A percentile compares a stretch with the other conserved stretches of the same genome.
Conservation (phyloP, 371 early-diverging fungal species). For the Mortierella sp. region DNA sequence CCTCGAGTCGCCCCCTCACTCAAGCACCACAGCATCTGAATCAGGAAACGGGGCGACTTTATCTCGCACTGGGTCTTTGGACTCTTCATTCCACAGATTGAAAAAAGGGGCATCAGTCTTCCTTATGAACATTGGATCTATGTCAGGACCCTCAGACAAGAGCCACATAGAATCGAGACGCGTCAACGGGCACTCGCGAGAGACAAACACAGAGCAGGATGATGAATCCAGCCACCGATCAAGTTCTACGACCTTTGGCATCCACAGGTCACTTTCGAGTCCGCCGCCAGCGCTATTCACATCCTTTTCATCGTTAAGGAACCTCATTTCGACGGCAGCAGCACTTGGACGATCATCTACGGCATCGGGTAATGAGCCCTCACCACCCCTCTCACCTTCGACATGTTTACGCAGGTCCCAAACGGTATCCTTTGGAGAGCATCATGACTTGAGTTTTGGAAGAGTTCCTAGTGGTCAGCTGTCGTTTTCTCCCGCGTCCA, state of each 20-base stretch:
- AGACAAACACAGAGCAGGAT: background rate
- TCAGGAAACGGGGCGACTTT: background rate
- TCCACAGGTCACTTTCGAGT: background rate
- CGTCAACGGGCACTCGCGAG: background rate
- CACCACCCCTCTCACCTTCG: conserved; percentile 8
- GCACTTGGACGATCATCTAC: conserved; percentile 14
- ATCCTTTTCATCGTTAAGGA: conserved; percentile 15
- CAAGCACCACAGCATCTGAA: background rate
- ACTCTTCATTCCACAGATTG: conserved; percentile 17
- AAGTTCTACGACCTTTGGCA: conserved; percentile 20
- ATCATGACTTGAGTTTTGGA: background rate
- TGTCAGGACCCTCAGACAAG: background rate
- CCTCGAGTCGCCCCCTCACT: conserved; percentile 10
- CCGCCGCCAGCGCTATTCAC: conserved; percentile 5
- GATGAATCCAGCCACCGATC: conserved; percentile 6
- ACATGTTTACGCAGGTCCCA: conserved; percentile 23
- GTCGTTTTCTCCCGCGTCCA: conserved; percentile 18
- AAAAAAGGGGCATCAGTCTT: conserved; percentile 6
- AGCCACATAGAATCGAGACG: background rate
- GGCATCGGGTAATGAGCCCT: background rate
- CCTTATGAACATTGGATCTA: conserved; percentile 1
- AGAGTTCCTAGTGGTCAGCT: background rate
- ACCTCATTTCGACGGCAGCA: conserved; percentile 11
- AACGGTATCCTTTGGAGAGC: conserved; percentile 11
- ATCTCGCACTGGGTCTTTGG: conserved; percentile 6